Conservation (phyloP, 2,329 filamentous ascomycete species). For the Colletotrichum zoysiae region DNA sequence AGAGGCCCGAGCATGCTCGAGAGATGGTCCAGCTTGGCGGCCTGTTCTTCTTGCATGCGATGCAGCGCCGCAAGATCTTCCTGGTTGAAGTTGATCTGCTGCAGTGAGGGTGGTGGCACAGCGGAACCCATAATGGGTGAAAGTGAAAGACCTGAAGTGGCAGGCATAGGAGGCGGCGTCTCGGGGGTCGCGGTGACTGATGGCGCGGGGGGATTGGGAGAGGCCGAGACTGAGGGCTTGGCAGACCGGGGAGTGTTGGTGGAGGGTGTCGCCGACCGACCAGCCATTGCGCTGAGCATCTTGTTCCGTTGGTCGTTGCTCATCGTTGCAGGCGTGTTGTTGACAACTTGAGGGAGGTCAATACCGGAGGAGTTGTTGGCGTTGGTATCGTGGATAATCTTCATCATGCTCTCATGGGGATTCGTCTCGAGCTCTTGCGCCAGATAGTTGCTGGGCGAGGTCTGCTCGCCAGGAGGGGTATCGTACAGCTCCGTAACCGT, state of each 20-base stretch:
- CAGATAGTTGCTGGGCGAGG: constrained; percentile 60
- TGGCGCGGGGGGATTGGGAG: constrained; percentile 42
- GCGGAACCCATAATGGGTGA: constrained; percentile 64
- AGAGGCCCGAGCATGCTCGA: constrained; percentile 81
- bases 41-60: constrained; percentile 83
- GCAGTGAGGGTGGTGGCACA: constrained; percentile 63
- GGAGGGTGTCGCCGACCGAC: constrained; percentile 50
- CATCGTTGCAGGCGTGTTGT: constrained; percentile 66
- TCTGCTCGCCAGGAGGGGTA: constrained; percentile 58
- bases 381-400: constrained; percentile 74
- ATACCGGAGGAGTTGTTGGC: constrained; percentile 62
- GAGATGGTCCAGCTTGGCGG: constrained; percentile 80
- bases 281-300: constrained; percentile 72
- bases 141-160: constrained; percentile 52
- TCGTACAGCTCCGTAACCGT: constrained; percentile 74
- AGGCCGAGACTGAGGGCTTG: constrained; percentile 42
- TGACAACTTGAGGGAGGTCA: constrained; percentile 69
- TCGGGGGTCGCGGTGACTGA: constrained; percentile 35
- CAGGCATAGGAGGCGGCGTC: constrained; percentile 40
- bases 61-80: constrained; percentile 84
- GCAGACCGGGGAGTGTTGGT: constrained; percentile 42
- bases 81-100: constrained; percentile 76
- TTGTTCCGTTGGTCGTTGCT: constrained; percentile 69
- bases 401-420: constrained; percentile 73
- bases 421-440: constrained; percentile 69